Evolutionary conservation across 805 yeast genomes (phyloP), one percentile per base, ranked within the genome.

Genomic region (Danielozyma ontarioensis): DNA sequence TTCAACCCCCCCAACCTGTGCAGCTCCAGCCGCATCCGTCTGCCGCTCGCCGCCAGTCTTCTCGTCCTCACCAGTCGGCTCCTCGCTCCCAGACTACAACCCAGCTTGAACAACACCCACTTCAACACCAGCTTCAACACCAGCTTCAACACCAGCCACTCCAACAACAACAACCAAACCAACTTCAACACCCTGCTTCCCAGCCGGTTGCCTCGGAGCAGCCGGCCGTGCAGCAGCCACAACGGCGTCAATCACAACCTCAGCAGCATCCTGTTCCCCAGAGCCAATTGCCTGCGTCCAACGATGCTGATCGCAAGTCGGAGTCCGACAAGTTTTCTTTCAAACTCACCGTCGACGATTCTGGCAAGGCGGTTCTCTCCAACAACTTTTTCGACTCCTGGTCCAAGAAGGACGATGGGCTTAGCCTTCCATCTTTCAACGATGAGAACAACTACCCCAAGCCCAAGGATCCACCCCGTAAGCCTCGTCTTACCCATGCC

Each of bases 291-390:
- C n/a, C n/a, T n/a, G n/a, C n/a, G n/a, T 19, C 22, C 22, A 6
- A 6, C 22, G 10, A 19, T 6, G 22, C 22, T 6, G 22, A 19
- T 6, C n/a, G n/a, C n/a, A n/a, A n/a, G n/a, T n/a, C n/a, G n/a
- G 22, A 19, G 10, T 6, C 6, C 8, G 13, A 13, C 12, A 11
- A 24, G 12, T 13, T 24, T 13, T 24, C 26, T 13, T 50, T 65
- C 41, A 53, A 54, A 29, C 47, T 65, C 28, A 62, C 56, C 43
- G 53, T 66, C 27, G 70, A 66, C 39, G 68, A 60, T 30, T 54
- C 50, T 46, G 72, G 72, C 7, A 59, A 59, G 33, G 72, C 72
- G 5, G 56, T 55, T 7, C 56, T 66, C 37, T 51, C 60, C 8
- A 41, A 41, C 15, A 53, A 53, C 32, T 40, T 47, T 32, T 42